A percentile compares a stretch with the other conserved stretches of the same genome.
phyloP scores from a whole-genome alignment of 345 rosid genomes.

The Microcos paniculata region DNA sequence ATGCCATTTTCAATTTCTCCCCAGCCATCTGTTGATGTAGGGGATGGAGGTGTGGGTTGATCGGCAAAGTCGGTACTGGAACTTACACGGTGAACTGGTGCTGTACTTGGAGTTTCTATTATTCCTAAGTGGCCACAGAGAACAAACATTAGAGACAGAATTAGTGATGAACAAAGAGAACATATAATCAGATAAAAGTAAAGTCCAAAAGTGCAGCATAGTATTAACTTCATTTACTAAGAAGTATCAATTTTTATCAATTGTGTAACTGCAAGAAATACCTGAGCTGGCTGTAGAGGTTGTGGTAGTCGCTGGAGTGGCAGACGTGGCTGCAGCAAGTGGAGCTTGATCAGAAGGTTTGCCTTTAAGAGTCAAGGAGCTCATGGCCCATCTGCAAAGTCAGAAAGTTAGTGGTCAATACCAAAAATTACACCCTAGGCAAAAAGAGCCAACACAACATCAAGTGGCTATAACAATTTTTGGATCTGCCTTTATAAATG shows the following conservation, averaged over 20 bases:
- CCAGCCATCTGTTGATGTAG: slow-evolving; percentile 98
- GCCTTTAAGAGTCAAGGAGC: slow-evolving; percentile 93
- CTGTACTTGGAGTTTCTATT: slow-evolving; percentile 50
- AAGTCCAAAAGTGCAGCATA: neutral
- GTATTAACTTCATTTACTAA: neutral
- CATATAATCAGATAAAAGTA: neutral
- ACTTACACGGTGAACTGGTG: slow-evolving; percentile 48
- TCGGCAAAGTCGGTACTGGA: slow-evolving; percentile 72
- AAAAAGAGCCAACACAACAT: neutral
- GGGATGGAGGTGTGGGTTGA: slow-evolving; percentile 72
- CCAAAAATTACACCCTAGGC: neutral
- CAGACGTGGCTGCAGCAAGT: slow-evolving; percentile 59
- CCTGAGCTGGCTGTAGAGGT: slow-evolving; percentile 68
- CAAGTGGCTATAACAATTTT: neutral
- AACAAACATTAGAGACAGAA: slow-evolving; percentile 19
- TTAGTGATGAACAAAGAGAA: neutral
- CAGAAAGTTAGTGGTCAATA: slow-evolving; percentile 8
- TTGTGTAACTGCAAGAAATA: slow-evolving; percentile 22
- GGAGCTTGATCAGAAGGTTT: slow-evolving; percentile 83
- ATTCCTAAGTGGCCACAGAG: slow-evolving; percentile 34
- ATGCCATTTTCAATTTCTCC: slow-evolving; percentile 91
- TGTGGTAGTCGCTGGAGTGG: slow-evolving; percentile 42
- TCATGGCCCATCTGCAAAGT: slow-evolving; percentile 91
- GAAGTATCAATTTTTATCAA: neutral
- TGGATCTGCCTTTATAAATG: neutral